Evolutionary conservation across 345 rosid species (phyloP), one percentile per base, ranked within the genome.

Genomic region (Draba incana): DNA sequence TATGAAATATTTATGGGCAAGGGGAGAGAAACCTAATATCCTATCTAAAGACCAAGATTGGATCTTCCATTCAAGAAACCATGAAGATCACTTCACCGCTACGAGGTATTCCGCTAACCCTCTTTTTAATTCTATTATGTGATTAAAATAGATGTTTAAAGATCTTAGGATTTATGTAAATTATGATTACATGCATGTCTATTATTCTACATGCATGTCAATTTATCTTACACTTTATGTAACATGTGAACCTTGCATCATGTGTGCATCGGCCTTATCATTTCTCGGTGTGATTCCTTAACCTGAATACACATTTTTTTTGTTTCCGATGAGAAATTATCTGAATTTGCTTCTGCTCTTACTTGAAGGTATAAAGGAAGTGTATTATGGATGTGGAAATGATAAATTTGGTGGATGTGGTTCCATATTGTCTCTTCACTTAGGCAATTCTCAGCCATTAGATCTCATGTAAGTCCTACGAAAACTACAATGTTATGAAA

Each of bases 381-480:
- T 85, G 60, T 86, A 71, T 71, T 82, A 86, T 72, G 97, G 96
- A 24, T 82, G 93, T 68, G 80, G 80, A 45, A 89, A 94, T 80
- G 99, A 89, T 60, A 89, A 86, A 71, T 87, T 89, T 80, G 96
- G 93, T 31, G 99, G 96, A 10, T 91, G 99, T 54, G 97, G 97
- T 30, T 91, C 89, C 5, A 77, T 87, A 61, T 76, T 91, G 54
- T 72, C 90, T 0, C 69, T 91, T 68, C 95, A 89, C 67, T 46
- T 80, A 31, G 70, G 77, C 77, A 71, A 20, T 86, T 61, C 77
- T 54, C 71, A 72, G 57, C 41, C 64, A 6, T 68, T 12, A 54
- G 20, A 28, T 16, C 79, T 82, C 84, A 51, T 20, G 42, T 72
- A 53, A 39, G 68, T 67, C 45, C 50, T 48, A 60, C 2, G 14